phyloP scores from a whole-genome alignment of 768 basidiomycete species.

The Serendipita sp. region DNA sequence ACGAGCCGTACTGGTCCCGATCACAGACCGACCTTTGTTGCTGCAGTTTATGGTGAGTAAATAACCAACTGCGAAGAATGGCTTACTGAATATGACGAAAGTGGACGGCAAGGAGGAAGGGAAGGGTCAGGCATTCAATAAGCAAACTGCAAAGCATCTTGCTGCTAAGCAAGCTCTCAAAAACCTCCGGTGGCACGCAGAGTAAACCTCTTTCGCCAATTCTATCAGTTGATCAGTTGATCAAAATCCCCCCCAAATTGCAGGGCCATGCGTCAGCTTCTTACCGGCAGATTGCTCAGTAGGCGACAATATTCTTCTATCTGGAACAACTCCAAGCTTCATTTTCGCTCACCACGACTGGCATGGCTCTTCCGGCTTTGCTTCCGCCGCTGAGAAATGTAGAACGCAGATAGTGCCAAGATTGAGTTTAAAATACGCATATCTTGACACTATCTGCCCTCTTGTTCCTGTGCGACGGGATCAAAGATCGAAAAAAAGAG shows the following conservation, averaged over 20 bases:
- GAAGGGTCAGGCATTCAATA: not conserved
- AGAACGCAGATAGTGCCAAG: not conserved
- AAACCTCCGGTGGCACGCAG: not conserved
- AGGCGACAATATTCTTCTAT: not conserved
- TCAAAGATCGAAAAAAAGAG: not conserved
- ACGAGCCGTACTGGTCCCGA: not conserved
- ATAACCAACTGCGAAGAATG: not conserved
- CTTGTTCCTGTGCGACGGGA: not conserved
- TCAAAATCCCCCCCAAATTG: too few relatives aligned
- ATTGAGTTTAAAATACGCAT: not conserved
- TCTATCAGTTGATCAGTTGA: not conserved
- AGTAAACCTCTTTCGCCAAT: not conserved
- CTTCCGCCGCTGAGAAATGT: not conserved
- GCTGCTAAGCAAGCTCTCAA: not conserved
- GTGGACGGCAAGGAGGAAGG: not conserved
- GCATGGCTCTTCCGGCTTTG: not conserved
- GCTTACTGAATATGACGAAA: not conserved
- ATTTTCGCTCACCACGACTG: constrained; percentile 37
- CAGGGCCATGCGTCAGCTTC: too few relatives aligned
- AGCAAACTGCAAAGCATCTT: not conserved
- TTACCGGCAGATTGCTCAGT: too few relatives aligned
- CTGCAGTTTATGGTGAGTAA: not conserved
- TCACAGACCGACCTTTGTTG: not conserved
- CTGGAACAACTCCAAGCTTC: constrained; percentile 47
- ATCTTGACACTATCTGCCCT: not conserved